phyloP scores from a whole-genome alignment of 495 filamentous ascomycete species.

The Trichocladium antarcticum region DNA sequence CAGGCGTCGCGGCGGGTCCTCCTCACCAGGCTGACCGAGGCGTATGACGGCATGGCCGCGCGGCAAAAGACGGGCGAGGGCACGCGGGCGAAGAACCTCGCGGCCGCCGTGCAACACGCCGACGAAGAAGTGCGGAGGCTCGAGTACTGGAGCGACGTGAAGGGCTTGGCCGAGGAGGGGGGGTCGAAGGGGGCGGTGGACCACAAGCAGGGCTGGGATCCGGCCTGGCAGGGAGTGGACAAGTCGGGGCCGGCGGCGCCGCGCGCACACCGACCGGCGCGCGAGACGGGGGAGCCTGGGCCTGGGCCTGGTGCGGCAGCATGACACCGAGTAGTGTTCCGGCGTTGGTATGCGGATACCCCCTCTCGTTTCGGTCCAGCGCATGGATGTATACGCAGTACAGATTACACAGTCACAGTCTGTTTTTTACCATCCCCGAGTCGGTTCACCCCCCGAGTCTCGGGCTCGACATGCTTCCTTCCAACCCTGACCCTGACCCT shows the following conservation, averaged over 20 bases:
- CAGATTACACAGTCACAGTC: too few species aligned
- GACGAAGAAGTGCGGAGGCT: slow-evolving; percentile 56
- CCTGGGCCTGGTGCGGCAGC: not conserved
- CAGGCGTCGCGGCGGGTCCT: slow-evolving; percentile 76
- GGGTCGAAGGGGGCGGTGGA: slow-evolving; percentile 39
- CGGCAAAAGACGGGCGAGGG: slow-evolving; percentile 3
- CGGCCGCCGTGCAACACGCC: slow-evolving; percentile 47
- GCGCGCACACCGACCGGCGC: slow-evolving; percentile 1
- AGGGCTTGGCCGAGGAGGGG: slow-evolving; percentile 46
- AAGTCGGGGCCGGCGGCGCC: slow-evolving; percentile 29
- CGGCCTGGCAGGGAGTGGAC: slow-evolving; percentile 34
- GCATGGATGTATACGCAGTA: too few species aligned
- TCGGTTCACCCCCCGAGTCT: too few species aligned
- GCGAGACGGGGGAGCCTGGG: not conserved
- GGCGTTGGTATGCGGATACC: too few species aligned
- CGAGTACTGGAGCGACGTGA: slow-evolving; percentile 69
- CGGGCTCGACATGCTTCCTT: too few species aligned
- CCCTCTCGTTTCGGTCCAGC: too few species aligned
- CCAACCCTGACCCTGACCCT: too few species aligned
- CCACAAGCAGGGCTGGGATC: slow-evolving; percentile 35
- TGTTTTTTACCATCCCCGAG: too few species aligned
- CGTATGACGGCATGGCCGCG: slow-evolving; percentile 43
- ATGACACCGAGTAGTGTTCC: too few species aligned
- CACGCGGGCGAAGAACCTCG: slow-evolving; percentile 40
- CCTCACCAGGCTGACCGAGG: slow-evolving; percentile 51